Conservation (phyloP, 192 early-diverging fungal species). For the Podila horticola region DNA sequence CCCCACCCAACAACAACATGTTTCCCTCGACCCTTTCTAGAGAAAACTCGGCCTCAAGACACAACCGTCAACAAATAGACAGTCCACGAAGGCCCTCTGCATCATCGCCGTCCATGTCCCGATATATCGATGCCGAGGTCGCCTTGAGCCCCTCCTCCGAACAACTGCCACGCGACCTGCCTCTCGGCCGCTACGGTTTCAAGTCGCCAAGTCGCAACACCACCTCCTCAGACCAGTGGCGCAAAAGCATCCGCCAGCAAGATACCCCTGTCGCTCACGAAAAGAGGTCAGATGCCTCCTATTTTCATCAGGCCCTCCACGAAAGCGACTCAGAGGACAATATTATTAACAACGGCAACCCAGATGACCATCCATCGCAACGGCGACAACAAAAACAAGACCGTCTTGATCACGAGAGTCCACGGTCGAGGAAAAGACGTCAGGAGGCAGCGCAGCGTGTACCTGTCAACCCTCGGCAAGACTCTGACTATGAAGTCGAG, state of each 20-base stretch:
- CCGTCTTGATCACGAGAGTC: background rate
- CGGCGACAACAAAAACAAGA: background rate
- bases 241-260: constrained; percentile 1
- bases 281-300: background rate
- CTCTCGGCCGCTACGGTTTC: background rate
- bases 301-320: background rate
- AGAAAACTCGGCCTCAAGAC: background rate
- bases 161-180: background rate
- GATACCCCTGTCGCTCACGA: background rate
- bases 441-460: constrained; percentile 5
- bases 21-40: background rate
- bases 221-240: background rate
- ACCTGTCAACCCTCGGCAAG: background rate
- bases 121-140: constrained; percentile 25
- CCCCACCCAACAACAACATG: constrained; percentile 4
- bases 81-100: constrained; percentile 4
- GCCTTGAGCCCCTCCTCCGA: background rate
- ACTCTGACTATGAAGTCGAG: background rate
- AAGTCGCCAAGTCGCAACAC: background rate
- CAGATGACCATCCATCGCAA: background rate
- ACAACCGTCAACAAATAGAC: background rate
- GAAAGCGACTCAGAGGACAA: background rate
- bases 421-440: background rate
- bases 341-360: background rate
- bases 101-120: background rate